Evolutionary conservation across 352 stramenopile genomes (phyloP), one percentile per base, ranked within the genome.

Genomic region (Pythium aquatile): DNA sequence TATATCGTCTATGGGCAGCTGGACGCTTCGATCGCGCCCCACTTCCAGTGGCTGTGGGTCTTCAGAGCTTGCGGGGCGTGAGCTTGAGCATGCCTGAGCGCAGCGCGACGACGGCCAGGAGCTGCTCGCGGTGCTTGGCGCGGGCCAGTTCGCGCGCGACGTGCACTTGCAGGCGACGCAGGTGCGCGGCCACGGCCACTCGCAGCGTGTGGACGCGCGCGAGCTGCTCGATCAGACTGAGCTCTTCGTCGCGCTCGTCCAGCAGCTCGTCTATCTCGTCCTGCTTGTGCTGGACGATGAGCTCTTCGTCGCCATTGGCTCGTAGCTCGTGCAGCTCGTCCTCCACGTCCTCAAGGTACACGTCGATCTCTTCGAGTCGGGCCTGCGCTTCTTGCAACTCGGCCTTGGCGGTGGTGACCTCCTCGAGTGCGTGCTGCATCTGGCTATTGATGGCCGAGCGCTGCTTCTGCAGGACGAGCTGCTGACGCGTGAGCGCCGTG

Each of bases 361-460:
- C 71, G 30, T 89, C 80, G 55, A 91, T 91, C 75, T 91, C 82
- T 40, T 80, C 55, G 26, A 91, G 73, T 0, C 82, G 79, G 14
- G 69, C 53, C 14, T 76, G 68, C 20, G 77, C 80, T 46, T 90
- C 81, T 30, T 71, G 69, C 55, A 87, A 71, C 63, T 90, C 81
- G 40, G 75, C 73, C 47, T 78, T 72, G 55, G 81, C 83, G 55
- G 68, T 74, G 44, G 59, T 58, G 61, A 90, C 66, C 17, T 79
- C 77, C 35, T 66, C 52, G 33, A 76, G 69, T 17, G 77, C 78
- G 37, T 48, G 48, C 10, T 44, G 55, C 8, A 90, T 48, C 40
- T 88, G 72, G 17, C 63, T 57, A 1, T 73, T 69, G 26, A 87
- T 52, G 28, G 68, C 58, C 1, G 61, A 55, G 53, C 88, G 74